Conservation (phyloP, 192 early-diverging fungal species). For the Piromyces sp. region DNA sequence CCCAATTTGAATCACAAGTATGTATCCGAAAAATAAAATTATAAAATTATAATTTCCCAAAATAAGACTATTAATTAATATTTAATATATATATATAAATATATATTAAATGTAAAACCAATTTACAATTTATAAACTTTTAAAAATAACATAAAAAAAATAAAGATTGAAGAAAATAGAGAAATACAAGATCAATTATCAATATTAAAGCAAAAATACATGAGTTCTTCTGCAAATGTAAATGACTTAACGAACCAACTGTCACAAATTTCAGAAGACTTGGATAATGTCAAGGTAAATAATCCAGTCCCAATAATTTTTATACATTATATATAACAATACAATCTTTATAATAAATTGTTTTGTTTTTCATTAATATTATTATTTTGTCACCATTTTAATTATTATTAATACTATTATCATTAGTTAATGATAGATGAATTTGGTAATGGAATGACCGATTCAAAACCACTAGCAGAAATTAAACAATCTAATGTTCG, state of each 20-base stretch:
- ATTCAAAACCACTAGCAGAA: slow-evolving; percentile 34
- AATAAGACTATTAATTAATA: too few relatives aligned
- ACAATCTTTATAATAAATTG: too few relatives aligned
- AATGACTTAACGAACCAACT: slow-evolving; percentile 25
- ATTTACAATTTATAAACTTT: too few relatives aligned
- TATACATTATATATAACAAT: too few relatives aligned
- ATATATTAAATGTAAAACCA: too few relatives aligned
- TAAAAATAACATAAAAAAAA: too few relatives aligned
- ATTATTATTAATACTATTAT: too few relatives aligned
- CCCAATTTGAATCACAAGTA: slow-evolving; percentile 35
- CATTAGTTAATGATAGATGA: slow-evolving; percentile 25
- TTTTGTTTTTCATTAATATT: too few relatives aligned
- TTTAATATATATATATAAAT: too few relatives aligned
- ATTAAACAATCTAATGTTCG: slow-evolving; percentile 31
- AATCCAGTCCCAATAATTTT: background rate
- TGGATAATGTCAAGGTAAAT: slow-evolving; percentile 33
- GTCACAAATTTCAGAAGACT: slow-evolving; percentile 24
- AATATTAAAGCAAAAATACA: slow-evolving; percentile 33
- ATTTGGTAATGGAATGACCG: slow-evolving; percentile 42
- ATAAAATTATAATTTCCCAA: background rate
- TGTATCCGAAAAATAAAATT: background rate
- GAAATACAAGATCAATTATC: slow-evolving; percentile 26
- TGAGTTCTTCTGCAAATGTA: slow-evolving; percentile 21
- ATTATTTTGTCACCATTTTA: too few relatives aligned
- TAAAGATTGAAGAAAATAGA: slow-evolving; percentile 30